Evolutionary conservation across 2,329 filamentous ascomycete species (phyloP).

Genomic region (Colletotrichum trifolii): DNA sequence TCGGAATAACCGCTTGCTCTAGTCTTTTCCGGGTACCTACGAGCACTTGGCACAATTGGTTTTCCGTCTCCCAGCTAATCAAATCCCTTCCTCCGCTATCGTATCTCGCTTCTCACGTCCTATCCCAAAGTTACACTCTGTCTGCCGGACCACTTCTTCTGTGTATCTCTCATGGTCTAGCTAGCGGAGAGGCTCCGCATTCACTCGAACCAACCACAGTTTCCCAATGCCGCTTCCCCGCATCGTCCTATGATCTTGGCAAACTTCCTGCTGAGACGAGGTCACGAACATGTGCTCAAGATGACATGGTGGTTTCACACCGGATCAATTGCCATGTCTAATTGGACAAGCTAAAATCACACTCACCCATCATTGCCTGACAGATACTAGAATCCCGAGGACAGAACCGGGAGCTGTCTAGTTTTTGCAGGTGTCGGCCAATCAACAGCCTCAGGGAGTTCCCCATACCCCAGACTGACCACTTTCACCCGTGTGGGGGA

Average conservation of each 20-base stretch:
- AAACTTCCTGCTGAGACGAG: background rate
- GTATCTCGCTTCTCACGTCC: background rate
- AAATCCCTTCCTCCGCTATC: background rate
- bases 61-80: background rate
- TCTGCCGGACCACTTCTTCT: background rate
- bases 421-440: background rate
- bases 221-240: slow-evolving; percentile 27
- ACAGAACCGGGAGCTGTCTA: slow-evolving; percentile 3
- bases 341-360: background rate
- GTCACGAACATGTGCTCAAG: background rate
- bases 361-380: background rate
- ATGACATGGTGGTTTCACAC: background rate
- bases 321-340: background rate
- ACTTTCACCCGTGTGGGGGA: background rate
- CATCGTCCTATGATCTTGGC: slow-evolving; percentile 11
- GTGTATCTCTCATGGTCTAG: background rate
- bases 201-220: background rate
- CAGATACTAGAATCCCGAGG: background rate
- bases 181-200: slow-evolving; percentile 24
- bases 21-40: no score
- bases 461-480: slow-evolving; percentile 21
- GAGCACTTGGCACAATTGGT: background rate
- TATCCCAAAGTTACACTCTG: background rate
- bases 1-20: no score
- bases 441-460: background rate